phyloP scores from a whole-genome alignment of 495 filamentous ascomycete genomes.

The Podospora anserina region DNA sequence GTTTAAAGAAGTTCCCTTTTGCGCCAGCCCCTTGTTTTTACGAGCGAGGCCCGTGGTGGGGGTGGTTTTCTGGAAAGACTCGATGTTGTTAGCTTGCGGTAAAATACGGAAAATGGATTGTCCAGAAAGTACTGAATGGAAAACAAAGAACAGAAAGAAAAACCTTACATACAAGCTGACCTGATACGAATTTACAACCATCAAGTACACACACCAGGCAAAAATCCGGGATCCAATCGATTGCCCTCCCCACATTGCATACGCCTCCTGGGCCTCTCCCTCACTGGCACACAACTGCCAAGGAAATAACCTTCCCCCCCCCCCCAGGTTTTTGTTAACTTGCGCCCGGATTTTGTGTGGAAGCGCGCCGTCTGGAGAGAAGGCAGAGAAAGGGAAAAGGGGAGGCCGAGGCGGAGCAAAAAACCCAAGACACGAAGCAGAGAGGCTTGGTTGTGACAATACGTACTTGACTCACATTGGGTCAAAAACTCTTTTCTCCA shows the following conservation, averaged over 20 bases:
- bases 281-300: neutral
- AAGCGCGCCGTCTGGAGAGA: neutral
- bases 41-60: neutral
- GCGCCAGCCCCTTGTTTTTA: neutral
- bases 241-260: neutral
- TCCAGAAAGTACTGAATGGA: neutral
- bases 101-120: neutral
- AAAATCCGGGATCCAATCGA: neutral
- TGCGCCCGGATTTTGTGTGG: neutral
- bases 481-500: neutral
- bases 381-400: neutral
- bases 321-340: neutral
- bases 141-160: neutral
- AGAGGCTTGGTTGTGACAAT: neutral
- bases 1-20: neutral
- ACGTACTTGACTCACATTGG: neutral
- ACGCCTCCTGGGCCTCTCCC: neutral
- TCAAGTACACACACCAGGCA: neutral
- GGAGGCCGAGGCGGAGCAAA: neutral
- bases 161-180: neutral
- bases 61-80: neutral
- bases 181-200: neutral
- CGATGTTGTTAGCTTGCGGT: too few relatives aligned
- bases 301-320: neutral
- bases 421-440: neutral